Percentiles rank a stretch among this genome's conserved stretches.
Evolutionary conservation across 768 basidiomycete species (phyloP).

Genomic region (Russula griseocarnosa): DNA sequence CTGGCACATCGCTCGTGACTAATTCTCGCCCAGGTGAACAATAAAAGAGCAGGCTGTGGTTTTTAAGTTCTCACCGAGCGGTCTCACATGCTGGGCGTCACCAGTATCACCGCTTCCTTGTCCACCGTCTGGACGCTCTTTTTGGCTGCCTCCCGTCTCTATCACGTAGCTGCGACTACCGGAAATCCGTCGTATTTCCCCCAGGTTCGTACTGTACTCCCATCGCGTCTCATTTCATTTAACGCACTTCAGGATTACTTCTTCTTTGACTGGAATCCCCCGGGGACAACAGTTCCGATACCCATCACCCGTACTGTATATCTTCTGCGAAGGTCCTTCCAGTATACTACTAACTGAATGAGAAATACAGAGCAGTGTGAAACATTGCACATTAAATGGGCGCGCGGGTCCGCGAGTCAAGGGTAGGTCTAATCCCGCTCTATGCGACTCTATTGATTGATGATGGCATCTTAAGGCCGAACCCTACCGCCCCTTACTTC

Average conservation of each 20-base stretch:
- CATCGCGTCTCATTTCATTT: neutral
- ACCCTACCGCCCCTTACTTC: constrained; percentile 53
- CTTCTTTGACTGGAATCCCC: constrained; percentile 35
- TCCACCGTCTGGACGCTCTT: neutral
- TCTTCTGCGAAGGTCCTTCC: neutral
- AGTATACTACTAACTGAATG: neutral
- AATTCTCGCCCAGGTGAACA: too few relatives aligned
- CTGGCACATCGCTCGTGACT: too few relatives aligned
- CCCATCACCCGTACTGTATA: constrained; percentile 31
- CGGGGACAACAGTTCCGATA: constrained; percentile 34
- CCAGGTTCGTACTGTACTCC: constrained; percentile 11
- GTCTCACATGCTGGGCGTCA: constrained; percentile 2
- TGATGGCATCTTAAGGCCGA: constrained; percentile 37
- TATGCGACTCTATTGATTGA: neutral
- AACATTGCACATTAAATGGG: constrained; percentile 34
- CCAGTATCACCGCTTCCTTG: neutral
- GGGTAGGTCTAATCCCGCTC: constrained; percentile 30
- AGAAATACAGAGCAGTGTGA: constrained; percentile 35
- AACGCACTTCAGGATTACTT: constrained; percentile 28
- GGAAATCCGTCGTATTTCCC: neutral
- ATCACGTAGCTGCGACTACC: neutral
- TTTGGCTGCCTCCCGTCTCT: neutral
- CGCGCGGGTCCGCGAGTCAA: constrained; percentile 28
- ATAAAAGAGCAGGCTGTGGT: too few relatives aligned
- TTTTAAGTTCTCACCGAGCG: neutral